A percentile compares a stretch with the other conserved stretches of the same genome.
Evolutionary conservation across 495 filamentous ascomycete genomes (phyloP).

Genomic region (Trichoderma reesei): DNA sequence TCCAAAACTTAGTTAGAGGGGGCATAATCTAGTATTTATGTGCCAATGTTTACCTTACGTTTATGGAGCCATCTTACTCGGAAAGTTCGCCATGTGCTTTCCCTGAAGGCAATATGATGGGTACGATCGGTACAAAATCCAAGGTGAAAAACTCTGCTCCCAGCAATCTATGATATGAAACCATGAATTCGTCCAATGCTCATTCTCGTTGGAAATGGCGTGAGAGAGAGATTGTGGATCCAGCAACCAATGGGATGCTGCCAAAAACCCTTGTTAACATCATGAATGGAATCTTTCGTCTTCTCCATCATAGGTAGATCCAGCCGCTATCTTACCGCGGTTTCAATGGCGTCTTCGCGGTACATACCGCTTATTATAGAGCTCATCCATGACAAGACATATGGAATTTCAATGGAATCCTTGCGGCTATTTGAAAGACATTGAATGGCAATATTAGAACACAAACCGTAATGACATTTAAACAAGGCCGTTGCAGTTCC

Average conservation of each 20-base stretch:
- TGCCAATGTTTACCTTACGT: no score
- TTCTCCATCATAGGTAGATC: neutral
- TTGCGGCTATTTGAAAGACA: no score
- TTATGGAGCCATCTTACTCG: no score
- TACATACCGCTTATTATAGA: no score
- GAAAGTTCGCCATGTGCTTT: no score
- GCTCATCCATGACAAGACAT: no score
- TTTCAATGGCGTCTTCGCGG: neutral
- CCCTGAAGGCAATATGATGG: neutral
- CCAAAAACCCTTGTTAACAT: neutral
- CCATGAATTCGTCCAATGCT: neutral
- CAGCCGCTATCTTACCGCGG: neutral
- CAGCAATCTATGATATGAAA: neutral
- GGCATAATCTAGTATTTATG: no score
- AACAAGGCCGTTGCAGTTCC: no score
- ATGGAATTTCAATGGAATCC: no score
- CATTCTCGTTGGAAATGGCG: slow-evolving; percentile 3
- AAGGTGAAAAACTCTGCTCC: neutral
- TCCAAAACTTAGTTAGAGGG: no score
- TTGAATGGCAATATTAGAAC: no score
- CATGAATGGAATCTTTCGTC: neutral
- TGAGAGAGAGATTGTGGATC: neutral
- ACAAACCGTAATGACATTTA: no score
- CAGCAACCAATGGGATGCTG: neutral
- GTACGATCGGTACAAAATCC: neutral